Evolutionary conservation across 2,329 filamentous ascomycete genomes (phyloP).

Genomic region (Trichocomaceae sp.): DNA sequence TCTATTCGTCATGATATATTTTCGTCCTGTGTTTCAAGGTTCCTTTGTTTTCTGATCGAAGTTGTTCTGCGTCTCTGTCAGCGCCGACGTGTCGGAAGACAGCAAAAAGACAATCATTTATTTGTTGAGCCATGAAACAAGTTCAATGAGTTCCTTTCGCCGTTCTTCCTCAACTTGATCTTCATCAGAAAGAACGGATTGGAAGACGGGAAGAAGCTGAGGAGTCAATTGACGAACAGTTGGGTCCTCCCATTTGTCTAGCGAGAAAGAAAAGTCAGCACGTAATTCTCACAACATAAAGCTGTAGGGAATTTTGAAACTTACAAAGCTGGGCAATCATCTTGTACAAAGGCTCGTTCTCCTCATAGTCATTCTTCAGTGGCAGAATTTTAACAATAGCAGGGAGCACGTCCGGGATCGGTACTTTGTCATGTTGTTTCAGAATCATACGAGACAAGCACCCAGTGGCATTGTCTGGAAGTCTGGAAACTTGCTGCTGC

Average conservation of each 20-base stretch:
- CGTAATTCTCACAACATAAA: not conserved
- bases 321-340: slow-evolving; percentile 83
- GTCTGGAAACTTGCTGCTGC: slow-evolving; percentile 66
- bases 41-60: not conserved
- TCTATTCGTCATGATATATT: slow-evolving; percentile 11
- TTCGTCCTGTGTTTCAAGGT: not conserved
- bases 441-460: slow-evolving; percentile 90
- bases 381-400: slow-evolving; percentile 72
- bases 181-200: slow-evolving; percentile 40
- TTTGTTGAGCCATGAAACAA: slow-evolving; percentile 44
- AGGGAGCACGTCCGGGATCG: slow-evolving; percentile 74
- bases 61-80: not conserved
- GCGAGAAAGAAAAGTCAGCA: not conserved
- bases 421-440: slow-evolving; percentile 75
- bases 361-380: slow-evolving; percentile 87
- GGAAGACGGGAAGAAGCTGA: slow-evolving; percentile 42
- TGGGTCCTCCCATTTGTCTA: slow-evolving; percentile 42
- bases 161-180: slow-evolving; percentile 45
- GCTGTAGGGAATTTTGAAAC: slow-evolving; percentile 26
- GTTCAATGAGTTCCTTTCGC: slow-evolving; percentile 40
- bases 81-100: not conserved
- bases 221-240: slow-evolving; percentile 42
- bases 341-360: slow-evolving; percentile 89
- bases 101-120: not conserved
- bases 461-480: slow-evolving; percentile 88